Conservation (phyloP, 1,139 yeast species). For the Saccharomyces hybrid region DNA sequence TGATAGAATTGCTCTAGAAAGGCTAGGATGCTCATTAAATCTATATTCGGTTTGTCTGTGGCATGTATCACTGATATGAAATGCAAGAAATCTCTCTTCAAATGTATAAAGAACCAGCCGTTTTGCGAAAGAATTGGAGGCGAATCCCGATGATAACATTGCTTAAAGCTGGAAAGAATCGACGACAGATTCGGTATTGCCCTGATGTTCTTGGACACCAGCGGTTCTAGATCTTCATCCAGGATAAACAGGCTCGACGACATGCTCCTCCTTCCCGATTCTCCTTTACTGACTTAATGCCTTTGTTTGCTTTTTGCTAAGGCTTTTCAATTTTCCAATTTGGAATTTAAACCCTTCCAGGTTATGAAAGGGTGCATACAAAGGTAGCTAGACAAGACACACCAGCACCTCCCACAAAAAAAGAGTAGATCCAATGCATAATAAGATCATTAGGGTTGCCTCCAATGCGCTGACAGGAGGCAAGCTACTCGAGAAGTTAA, state of each 20-base stretch:
- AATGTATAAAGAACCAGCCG: slow-evolving; percentile 49
- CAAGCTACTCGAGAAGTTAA: slow-evolving; percentile 9
- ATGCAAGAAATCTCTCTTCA: slow-evolving; percentile 50
- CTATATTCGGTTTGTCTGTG: slow-evolving; percentile 41
- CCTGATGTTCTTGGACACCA: slow-evolving; percentile 51
- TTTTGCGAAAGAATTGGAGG: slow-evolving; percentile 1
- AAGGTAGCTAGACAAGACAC: background rate
- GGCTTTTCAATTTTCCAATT: background rate
- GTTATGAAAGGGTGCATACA: background rate
- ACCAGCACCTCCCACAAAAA: background rate
- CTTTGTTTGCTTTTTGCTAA: background rate
- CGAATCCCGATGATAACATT: background rate
- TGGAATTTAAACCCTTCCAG: background rate
- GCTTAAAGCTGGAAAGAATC: background rate
- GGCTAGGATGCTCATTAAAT: slow-evolving; percentile 51
- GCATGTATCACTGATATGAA: slow-evolving; percentile 37
- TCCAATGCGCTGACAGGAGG: slow-evolving; percentile 14
- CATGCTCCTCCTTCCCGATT: slow-evolving; percentile 12
- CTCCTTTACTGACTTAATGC: background rate
- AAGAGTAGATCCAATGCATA: slow-evolving; percentile 24
- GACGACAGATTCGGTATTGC: slow-evolving; percentile 17
- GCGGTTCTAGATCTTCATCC: slow-evolving; percentile 51
- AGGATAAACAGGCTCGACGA: slow-evolving; percentile 43
- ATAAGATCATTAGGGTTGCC: slow-evolving; percentile 26
- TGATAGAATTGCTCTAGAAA: slow-evolving; percentile 53